Base-by-base conservation (phyloP, 2,329 filamentous ascomycete species). In the Macrophomina phaseolina region DNA sequence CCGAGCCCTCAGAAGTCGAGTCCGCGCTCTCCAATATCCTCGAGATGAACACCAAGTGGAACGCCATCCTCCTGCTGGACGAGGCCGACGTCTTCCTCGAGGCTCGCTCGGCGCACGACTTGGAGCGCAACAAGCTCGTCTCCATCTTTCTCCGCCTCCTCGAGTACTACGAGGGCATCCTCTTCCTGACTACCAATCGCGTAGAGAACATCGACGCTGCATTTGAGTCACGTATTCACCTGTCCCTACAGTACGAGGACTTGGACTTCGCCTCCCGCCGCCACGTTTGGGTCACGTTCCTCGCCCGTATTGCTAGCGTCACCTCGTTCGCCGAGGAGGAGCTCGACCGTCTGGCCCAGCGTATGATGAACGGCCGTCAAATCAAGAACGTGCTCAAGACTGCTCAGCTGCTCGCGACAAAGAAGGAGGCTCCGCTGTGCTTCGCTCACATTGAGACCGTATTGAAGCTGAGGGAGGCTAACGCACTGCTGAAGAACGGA, bases 21-120 rank as follows among this genome's bases (percentile, higher is more conserved):
- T 68, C 71, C 0, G 79, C 77, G 30, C 77, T 86, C 7, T 77
- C 81, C 46, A 74, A 79, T 45, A 80, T 85, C 18, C 74, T 85
- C 1, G 79, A 81, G 51, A 82, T 85, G 77, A 78, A 79, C 67
- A 80, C 80, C 0, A 80, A 78, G 67, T 86, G 84, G 84, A 81
- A 82, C 45, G 81, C 82, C 12, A 79, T 87, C 5, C 76, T 86
- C 0, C 76, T 86, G 0, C 76, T 86, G 1, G 84, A 85, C 70
- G 83, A 86, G 69, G 83, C 81, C 12, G 81, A 83, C 42, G 74
- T 78, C 11, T 77, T 77, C 66, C 64, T 75, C 11, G 73, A 74
- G 68, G 67, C 73, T 46, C 69, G 73, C 5, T 72, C 70, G 5
- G 62, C 72, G 2, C 73, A 74, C 60, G 73, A 75, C 52, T 67